Base-by-base conservation (phyloP, 1,139 yeast genomes). In the Nakaseomyces sp. region DNA sequence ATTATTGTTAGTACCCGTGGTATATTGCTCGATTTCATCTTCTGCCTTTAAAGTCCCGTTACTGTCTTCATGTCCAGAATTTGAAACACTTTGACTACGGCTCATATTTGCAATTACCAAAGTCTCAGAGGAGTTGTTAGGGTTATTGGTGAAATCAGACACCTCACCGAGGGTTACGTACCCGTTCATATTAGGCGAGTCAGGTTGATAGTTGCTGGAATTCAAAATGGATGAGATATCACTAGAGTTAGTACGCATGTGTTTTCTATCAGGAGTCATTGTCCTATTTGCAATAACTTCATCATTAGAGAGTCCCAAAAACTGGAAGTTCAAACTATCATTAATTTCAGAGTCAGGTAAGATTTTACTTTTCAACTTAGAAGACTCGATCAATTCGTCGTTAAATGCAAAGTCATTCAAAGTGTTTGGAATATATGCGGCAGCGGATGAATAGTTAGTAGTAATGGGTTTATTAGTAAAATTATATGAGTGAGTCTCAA, bases 371-470 rank as follows among this genome's bases (percentile, higher is more conserved):
- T 22, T 22, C 18, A 22, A n/a, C n/a, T 35, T 35, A n/a, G 38
- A 35, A 7, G 26, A 20, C n/a, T 35, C 28, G n/a, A 35, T 16
- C 28, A 20, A 13, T 20, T 20, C 17, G 17, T 35, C 38, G n/a
- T 35, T 20, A 20, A 35, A 35, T n/a, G 26, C 28, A n/a, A 35
- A 12, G 8, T 35, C 38, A 16, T 22, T 22, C 7, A 20, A 8
- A 6, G 38, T 35, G 28, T 35, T 35, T n/a, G 26, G 38, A 35
- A 20, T 35, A 35, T 35, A 35, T n/a, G 38, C 37, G 15, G 37
- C 38, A 7, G 38, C 17, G 3, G 38, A 35, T 5, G 26, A n/a
- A 22, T 35, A 35, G 18, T 35, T 35, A n/a, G 38, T 35, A 9
- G 38, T 20, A 18, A 35, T 35, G 5, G 38, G 38, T 8, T 22